Percentiles rank a stretch among this genome's conserved stretches.
Evolutionary conservation across 2,329 filamentous ascomycete species (phyloP).

Genomic region (Aureobasidium lini): DNA sequence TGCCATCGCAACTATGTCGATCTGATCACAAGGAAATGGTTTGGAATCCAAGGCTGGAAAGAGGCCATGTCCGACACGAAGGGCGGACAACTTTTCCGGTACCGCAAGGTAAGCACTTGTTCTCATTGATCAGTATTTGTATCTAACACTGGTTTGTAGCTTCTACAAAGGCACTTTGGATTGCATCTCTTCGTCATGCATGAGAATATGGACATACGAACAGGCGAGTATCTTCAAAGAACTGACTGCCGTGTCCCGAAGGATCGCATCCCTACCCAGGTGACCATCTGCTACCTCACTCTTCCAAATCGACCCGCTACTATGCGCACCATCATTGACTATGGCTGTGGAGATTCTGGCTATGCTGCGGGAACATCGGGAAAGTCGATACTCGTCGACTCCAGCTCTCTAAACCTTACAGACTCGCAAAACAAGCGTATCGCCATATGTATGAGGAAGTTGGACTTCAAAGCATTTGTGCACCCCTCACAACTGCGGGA

Average conservation of each 20-base stretch:
- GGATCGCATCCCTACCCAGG: not conserved
- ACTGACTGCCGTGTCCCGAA: not conserved
- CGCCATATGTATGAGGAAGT: not conserved
- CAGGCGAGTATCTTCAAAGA: not conserved
- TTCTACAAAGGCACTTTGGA: not conserved
- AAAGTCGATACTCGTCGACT: not conserved
- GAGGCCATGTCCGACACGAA: not conserved
- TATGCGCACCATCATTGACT: not conserved
- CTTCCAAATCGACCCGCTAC: not conserved
- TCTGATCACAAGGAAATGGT: not conserved
- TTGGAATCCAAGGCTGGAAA: not conserved
- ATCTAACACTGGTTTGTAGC: not conserved
- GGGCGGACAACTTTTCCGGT: not conserved
- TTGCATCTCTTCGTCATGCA: not conserved
- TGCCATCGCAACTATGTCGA: not conserved
- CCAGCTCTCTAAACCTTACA: not conserved
- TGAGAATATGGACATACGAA: not conserved
- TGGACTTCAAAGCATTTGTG: not conserved
- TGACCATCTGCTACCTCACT: not conserved
- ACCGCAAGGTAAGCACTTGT: not conserved
- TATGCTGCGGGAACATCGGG: not conserved
- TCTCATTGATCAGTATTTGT: not conserved
- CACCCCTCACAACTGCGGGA: not conserved
- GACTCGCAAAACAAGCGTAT: not conserved
- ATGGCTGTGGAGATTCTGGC: not conserved